phyloP scores from a whole-genome alignment of 2,329 filamentous ascomycete genomes.

The Metarhizium guizhouense region DNA sequence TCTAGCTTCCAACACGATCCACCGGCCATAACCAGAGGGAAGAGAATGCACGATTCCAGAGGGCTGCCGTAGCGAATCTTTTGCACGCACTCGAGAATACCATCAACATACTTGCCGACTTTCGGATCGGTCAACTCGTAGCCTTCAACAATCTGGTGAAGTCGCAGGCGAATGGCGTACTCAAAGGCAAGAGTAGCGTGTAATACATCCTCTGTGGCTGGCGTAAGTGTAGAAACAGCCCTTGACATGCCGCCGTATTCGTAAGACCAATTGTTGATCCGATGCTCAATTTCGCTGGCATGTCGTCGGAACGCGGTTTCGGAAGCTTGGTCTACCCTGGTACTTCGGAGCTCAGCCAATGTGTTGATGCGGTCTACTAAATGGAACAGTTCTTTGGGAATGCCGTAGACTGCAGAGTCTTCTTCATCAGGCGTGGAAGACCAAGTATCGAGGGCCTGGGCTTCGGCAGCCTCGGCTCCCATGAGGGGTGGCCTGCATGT shows the following conservation, averaged over 20 bases:
- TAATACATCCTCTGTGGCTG: conserved; percentile 19
- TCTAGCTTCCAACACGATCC: conserved; percentile 25
- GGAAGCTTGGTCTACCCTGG: conserved; percentile 19
- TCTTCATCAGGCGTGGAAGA: conserved; percentile 19
- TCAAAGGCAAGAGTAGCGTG: conserved; percentile 30
- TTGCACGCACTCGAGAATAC: conserved; percentile 27
- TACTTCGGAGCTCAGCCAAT: conserved; percentile 22
- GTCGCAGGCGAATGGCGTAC: conserved; percentile 29
- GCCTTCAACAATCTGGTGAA: conserved; percentile 33
- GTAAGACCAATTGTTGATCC: conserved; percentile 28
- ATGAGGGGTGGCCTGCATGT: conserved; percentile 25
- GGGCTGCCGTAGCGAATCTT: conserved; percentile 31
- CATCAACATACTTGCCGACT: conserved; percentile 22
- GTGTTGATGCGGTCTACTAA: conserved; percentile 23
- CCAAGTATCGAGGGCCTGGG: conserved; percentile 17
- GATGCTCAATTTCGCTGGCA: conserved; percentile 21
- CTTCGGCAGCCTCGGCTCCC: conserved; percentile 21
- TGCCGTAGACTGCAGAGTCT: conserved; percentile 25
- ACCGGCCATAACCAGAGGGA: conserved; percentile 32
- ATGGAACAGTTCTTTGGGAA: conserved; percentile 26
- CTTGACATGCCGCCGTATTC: conserved; percentile 19
- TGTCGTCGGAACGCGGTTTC: conserved; percentile 21
- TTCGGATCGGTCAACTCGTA: conserved; percentile 26
- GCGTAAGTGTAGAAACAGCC: conserved; percentile 13
- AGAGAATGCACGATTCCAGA: conserved; percentile 30